Evolutionary conservation across 495 filamentous ascomycete species (phyloP), one percentile per base, ranked within the genome.

Genomic region (Aspergillus sclerotioniger): DNA sequence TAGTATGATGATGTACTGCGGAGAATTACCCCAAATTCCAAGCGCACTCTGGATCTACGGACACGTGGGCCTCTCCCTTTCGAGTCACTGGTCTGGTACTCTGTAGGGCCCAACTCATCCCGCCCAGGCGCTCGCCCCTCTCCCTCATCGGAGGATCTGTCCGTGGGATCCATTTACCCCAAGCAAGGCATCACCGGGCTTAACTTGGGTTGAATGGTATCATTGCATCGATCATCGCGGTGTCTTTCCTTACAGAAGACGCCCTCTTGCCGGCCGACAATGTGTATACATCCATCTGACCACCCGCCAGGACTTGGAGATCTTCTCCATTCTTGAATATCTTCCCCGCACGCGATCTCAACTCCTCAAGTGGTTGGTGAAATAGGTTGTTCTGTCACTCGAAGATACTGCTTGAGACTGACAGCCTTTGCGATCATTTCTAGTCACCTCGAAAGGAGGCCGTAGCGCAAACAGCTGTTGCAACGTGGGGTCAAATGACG

Each of bases 291-390:
- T 41, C 37, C 37, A 41, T n/a, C 13, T 15, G 37, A 41, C 5
- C 13, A 15, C 13, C 37, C 37, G 37, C 37, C 12, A 41, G 10
- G 37, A 41, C 37, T 41, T n/a, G 8, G 13, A 15, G 12, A 9
- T 15, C 33, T 2, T 37, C 13, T 8, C 9, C 33, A 37, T 37
- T 8, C 33, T 41, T 17, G 5, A 48, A 51, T 7, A 10, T 17
- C 51, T 15, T 53, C 51, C 51, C 51, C 51, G 43, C 51, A 53
- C 20, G 51, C 32, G 51, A 43, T 43, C 8, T n/a, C 51, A 53
- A 43, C 51, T 16, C 13, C 33, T 35, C n/a, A 41, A 25, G 41
- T 53, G 51, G 53, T 54, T 54, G 39, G 41, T 9, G 37, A 21
- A 13, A 28, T 52, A 39, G 16, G 21, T 20, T 16, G 35, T 3